Base-by-base conservation (phyloP, 192 early-diverging fungal species). In the Umbelopsis vinacea region DNA sequence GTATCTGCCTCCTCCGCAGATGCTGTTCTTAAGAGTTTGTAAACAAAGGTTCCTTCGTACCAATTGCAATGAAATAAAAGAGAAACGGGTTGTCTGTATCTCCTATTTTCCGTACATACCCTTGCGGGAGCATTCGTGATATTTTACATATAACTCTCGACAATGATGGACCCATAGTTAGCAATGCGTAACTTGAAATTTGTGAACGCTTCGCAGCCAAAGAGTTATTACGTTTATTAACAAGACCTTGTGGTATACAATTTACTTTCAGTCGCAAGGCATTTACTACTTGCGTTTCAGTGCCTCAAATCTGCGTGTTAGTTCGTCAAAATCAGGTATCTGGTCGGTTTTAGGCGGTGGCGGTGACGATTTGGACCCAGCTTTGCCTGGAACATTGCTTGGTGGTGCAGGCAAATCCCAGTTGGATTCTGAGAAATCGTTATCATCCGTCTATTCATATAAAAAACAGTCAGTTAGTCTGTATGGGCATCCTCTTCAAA, bases 281-380 rank as follows among this genome's bases (percentile, higher is more conserved):
- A 6, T 14, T 63, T 35, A 37, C 29, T 71, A 69, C 45, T 46
- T 38, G 10, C 73, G 47, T 46, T 68, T 69, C 14, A 69, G 50
- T 38, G 67, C 66, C 17, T 66, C 68, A 23, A 68, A 55, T 23
- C 68, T 46, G 19, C 52, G 38, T 15, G 66, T 66, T 14, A 68
- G 43, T 11, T 40, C 60, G 9, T 80, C 83, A 57, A 86, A 81
- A 53, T 76, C 79, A 23, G 43, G 35, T 38, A 47, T 68, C 33
- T 52, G 47, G 12, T 52, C 35, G 35, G 47, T 37, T 33, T 6
- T 47, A 40, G 45, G 67, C 3, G 57, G 40, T 6, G 40, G 40
- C 40, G 40, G 40, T 43, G 40, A 17, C 4, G 57, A 15, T 60
- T 67, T 50, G 23, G 21, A 37, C 6, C 33, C n/a, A 21, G 17